These are phyloP conservation scores for Coccomyxa sp. DNA, from an alignment of 139 green algal species.

Conservation along the genomic window DNA sequence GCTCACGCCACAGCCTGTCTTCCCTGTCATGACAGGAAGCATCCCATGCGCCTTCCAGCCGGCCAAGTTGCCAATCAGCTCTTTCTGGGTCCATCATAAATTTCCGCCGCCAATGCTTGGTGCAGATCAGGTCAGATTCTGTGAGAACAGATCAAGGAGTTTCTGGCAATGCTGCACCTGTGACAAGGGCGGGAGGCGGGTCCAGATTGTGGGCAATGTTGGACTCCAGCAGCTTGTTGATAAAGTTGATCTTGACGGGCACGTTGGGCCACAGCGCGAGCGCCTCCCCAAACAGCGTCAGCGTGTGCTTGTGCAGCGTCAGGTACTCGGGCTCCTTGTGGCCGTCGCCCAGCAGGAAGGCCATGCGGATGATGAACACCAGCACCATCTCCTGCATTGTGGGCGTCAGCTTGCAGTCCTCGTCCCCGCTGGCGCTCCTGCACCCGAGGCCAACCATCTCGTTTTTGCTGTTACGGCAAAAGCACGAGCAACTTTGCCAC, in stretches of 20 bases:
- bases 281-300: constrained; percentile 34
- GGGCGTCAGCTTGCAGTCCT: constrained; percentile 46
- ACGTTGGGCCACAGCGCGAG: constrained; percentile 47
- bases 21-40: too few species aligned
- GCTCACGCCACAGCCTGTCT: too few species aligned
- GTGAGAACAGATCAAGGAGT: neutral
- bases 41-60: too few species aligned
- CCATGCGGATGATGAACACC: constrained; percentile 87
- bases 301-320: constrained; percentile 39
- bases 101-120: too few species aligned
- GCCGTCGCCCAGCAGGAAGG: constrained; percentile 54
- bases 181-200: constrained; percentile 43
- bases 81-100: too few species aligned
- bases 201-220: constrained; percentile 11
- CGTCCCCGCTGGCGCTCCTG: constrained; percentile 11
- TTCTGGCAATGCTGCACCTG: constrained; percentile 18
- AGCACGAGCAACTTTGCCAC: too few species aligned
- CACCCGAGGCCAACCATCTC: neutral
- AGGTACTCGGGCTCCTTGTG: constrained; percentile 35
- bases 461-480: neutral
- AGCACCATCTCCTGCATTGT: constrained; percentile 80
- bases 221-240: constrained; percentile 61
- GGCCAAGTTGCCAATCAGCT: too few species aligned
- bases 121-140: neutral
- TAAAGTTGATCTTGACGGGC: constrained; percentile 68